Evolutionary conservation across 257 asterid species (phyloP), one percentile per base, ranked within the genome.

Genomic region (Rhazya stricta): DNA sequence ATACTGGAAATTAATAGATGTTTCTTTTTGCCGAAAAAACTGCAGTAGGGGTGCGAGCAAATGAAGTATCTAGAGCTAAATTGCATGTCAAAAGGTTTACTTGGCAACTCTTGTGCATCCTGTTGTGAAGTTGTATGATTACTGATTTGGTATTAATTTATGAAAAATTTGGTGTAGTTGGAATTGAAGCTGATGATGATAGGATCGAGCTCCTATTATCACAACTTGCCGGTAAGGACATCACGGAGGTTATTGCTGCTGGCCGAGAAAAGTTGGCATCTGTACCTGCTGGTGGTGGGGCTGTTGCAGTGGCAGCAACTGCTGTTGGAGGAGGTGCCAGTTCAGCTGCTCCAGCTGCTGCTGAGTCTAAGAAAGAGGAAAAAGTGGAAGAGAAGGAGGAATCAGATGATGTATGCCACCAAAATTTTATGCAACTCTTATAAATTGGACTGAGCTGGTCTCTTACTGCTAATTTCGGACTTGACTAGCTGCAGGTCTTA

Each of bases 261-360:
- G 84, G 84, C 13, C 77, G 81, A 34, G 84, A 81, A 36, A 77
- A 46, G 65, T 60, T 81, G 23, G 81, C 84, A 7, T 77, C 72
- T 0, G 84, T 81, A 27, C 81, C 81, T 73, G 46, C 84, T 5
- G 81, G 84, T n/a, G 81, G 75, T 45, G 82, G 78, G 0, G 80
- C 46, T 34, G 73, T 23, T 11, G 56, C 69, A 23, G 83, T 37
- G 4, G 77, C 67, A 2, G 37, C 73, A 27, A 68, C 67, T 7
- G 76, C 61, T 61, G 67, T 23, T 30, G 76, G 79, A 9, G 79
- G 82, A 0, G 80, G 67, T 48, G 78, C 60, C 12, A 78, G 57
- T 16, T 76, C 56, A 9, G 39, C 73, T 76, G 71, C 75, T 6
- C 79, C 61, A 5, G 76, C 65, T 18, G 74, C 25, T 73, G 76